Evolutionary conservation across 306 rosid genomes (phyloP), one percentile per base, ranked within the genome.

Genomic region (Trifolium dubium): DNA sequence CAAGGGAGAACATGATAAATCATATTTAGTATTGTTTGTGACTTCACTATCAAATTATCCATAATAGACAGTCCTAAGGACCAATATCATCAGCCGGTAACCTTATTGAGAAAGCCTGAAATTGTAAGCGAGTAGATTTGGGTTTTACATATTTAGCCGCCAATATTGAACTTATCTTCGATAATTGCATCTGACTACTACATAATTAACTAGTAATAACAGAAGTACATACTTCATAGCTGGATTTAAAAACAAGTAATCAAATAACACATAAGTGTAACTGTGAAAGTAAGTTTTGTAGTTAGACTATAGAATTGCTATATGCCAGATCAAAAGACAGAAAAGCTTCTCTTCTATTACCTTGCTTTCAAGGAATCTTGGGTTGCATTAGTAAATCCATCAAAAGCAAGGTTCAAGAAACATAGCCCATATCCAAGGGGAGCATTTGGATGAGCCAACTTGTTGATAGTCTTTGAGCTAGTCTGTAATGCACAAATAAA

Each of bases 381-480:
- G 80, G 99, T 95, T 39, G 99, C 99, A 86, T 95, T 95, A 47
- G 99, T 95, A 82, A 95, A 95, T 76, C 99, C 99, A 81, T 95
- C 99, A 87, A 95, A 95, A 43, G 97, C 90, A 69, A 95, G 98
- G 86, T 95, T 95, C 31, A 95, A 83, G 82, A 88, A 92, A 80
- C 99, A 95, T 58, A 95, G 85, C 53, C 96, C 97, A 67, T 95
- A 95, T 60, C 99, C 99, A 73, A 95, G 89, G 64, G 98, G 97
- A n/a, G 93, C 97, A 78, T 95, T 92, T 51, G 99, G 99, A 81
- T 87, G 85, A 43, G 98, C 99, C 82, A 95, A 82, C 86, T 95
- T 95, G 88, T 81, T 89, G 61, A 85, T 92, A 47, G 92, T 92
- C 86, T 92, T 92, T 59, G 98, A 92, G 86, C 97, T 95, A 76